Base-by-base conservation (phyloP, 176 grass and related monocot genomes). In the Oropetium thomaeum region DNA sequence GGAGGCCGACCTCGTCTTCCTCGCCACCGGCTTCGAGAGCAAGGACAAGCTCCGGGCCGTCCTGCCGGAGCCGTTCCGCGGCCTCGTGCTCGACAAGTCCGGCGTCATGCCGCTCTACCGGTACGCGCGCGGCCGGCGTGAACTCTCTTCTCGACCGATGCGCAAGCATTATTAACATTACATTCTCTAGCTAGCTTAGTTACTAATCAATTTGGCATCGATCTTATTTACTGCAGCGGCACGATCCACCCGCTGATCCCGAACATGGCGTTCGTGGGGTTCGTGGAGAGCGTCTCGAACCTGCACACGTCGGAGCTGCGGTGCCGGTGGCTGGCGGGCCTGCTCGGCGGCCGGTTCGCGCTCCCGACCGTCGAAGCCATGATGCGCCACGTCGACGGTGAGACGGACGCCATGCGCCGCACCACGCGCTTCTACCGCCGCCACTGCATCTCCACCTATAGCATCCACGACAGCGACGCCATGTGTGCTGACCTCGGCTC, bases 381-480 rank as follows among this genome's bases (percentile, higher is more conserved):
- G 96, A 38, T 84, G 45, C 5, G 58, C 63, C 91, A 88, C 79
- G 88, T 86, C 17, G 38, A 70, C 48, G 58, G 39, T 26, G 96
- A 99, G 89, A 74, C 87, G 16, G 91, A 90, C 31, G 91, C 87
- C 41, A 99, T 99, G 96, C 84, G 76, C 22, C 86, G 89, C 48
- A 99, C 96, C 9, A 99, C 96, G 47, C 23, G 91, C 20, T 99
- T 99, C 91, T 99, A 95, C 82, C 84, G 87, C 63, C 96, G 96
- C 58, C 96, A 99, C 65, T 99, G 96, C 91, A 99, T 99, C 76
- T 99, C 96, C 72, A 99, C 91, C 26, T 99, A 91, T 84, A 99
- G 96, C 89, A 99, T 99, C 89, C 74, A 85, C 43, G 91, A 99
- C 89, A 99, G 96, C 82, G 96, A 99, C 79, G 91, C 82, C 35